Evolutionary conservation across 345 rosid genomes (phyloP), one percentile per base, ranked within the genome.

Genomic region (Erodium maritimum): DNA sequence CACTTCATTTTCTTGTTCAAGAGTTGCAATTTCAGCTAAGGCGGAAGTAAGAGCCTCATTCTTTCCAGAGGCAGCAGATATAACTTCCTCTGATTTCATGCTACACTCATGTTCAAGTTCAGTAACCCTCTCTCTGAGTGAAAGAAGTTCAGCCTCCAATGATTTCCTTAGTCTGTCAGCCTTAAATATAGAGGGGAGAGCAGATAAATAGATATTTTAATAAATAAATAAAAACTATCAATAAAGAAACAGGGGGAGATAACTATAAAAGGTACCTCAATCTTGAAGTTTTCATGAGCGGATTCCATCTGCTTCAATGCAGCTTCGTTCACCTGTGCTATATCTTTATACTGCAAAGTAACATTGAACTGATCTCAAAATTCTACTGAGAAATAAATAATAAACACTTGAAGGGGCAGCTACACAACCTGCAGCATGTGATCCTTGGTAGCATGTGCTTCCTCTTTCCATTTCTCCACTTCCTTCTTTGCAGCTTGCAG

Each of bases 291-390:
- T 58, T 86, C 95, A 72, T 89, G 95, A 53, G 96, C 86, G 61
- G 56, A 62, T 71, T 89, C 99, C 85, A 93, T 93, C 74, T 93
- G 94, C 86, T 82, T 89, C 74, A 93, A 58, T 13, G 94, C 95
- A 64, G 80, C 68, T 75, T 93, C 99, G 72, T 87, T 89, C 58
- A 85, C 94, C 69, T 93, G 82, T 23, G 99, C 95, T 69, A 93
- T 93, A 69, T 84, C 77, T 80, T 93, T 93, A 65, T 86, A 93
- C 96, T 93, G 87, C 73, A 75, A 68, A 70, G 64, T 21, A 24
- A 67, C 23, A 61, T 22, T 56, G 54, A 60, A 64, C 51, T 64
- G 52, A 64, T 53, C 50, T 60, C 53, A 58, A 59, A 25, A 61
- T 56, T 62, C 58, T 19, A 2, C 29, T 34, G 42, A 22, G 54